These are phyloP conservation scores for Mycena rebaudengoi DNA, from an alignment of 768 basidiomycete genomes.

Conservation along the genomic window DNA sequence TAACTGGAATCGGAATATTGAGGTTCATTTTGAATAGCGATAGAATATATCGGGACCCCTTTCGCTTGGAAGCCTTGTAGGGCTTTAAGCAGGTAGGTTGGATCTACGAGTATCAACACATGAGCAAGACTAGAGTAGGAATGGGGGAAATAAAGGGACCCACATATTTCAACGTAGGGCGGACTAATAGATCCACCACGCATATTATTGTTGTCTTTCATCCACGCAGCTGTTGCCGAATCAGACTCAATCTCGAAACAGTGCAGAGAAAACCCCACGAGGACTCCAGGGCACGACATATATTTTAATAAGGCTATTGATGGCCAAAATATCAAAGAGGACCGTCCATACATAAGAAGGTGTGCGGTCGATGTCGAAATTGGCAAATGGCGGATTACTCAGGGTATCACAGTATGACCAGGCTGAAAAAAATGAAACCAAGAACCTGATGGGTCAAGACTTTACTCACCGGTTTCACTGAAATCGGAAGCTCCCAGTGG, in stretches of 20 bases:
- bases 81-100: conserved; percentile 58
- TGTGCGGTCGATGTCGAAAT: conserved; percentile 50
- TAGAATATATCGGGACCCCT: conserved; percentile 52
- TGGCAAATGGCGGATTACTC: conserved; percentile 49
- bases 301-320: conserved; percentile 43
- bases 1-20: conserved; percentile 44
- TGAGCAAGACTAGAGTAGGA: not conserved
- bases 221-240: conserved; percentile 52
- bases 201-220: conserved; percentile 58
- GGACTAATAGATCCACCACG: conserved; percentile 52
- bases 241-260: not conserved
- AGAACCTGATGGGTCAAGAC: not conserved
- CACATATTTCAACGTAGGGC: conserved; percentile 45
- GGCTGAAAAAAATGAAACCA: not conserved
- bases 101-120: conserved; percentile 47
- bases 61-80: conserved; percentile 55
- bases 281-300: conserved; percentile 60
- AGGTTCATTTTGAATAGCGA: conserved; percentile 46
- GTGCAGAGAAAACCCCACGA: not conserved
- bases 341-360: conserved; percentile 54
- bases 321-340: conserved; percentile 53
- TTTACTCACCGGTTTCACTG: not conserved
- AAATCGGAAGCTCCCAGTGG: conserved; percentile 14
- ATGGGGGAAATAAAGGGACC: conserved; percentile 17
- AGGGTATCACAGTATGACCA: conserved; percentile 39